Percentiles rank a stretch among this genome's conserved stretches.
Conservation (phyloP, 768 basidiomycete genomes). For the Lanmaoa pseudosensibilis region DNA sequence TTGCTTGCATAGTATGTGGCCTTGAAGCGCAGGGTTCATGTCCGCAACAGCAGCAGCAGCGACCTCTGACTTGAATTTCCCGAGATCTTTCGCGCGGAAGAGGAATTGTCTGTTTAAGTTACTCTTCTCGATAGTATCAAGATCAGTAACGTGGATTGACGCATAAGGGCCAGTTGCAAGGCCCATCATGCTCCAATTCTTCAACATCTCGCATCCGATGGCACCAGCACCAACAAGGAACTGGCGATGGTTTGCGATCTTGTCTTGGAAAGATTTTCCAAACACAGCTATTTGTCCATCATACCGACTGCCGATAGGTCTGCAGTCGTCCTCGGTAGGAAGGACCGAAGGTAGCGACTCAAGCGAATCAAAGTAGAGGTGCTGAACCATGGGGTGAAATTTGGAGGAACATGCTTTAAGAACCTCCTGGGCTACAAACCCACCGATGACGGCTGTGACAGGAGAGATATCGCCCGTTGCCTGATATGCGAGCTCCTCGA, state of each 20-base stretch:
- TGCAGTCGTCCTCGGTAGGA: conserved; percentile 81
- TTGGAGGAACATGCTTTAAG: conserved; percentile 97
- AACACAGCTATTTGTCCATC: conserved; percentile 97
- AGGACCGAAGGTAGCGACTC: conserved; percentile 81
- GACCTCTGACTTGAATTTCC: conserved; percentile 96
- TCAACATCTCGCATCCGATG: conserved; percentile 99
- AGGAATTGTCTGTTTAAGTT: conserved; percentile 98
- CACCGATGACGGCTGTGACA: conserved; percentile 90
- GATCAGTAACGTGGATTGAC: conserved; percentile 88
- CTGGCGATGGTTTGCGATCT: conserved; percentile 84
- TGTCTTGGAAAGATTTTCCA: conserved; percentile 88
- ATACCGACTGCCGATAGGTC: conserved; percentile 80
- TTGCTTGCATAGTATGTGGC: conserved; percentile 85
- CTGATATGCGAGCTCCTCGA: conserved; percentile 87
- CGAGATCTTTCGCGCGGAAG: conserved; percentile 93
- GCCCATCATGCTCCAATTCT: conserved; percentile 99
- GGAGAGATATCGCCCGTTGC: conserved; percentile 90
- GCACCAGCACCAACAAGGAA: conserved; percentile 99
- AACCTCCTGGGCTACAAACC: conserved; percentile 97
- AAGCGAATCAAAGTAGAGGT: conserved; percentile 95
- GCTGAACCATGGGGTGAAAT: conserved; percentile 95
- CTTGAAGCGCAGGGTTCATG: conserved; percentile 91
- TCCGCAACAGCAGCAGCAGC: conserved; percentile 88
- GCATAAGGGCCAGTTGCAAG: conserved; percentile 79
- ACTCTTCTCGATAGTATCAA: conserved; percentile 99